These are phyloP conservation scores for Amborella trichopoda DNA, from an alignment of 164 flowering plant species.

Conservation along the genomic window DNA sequence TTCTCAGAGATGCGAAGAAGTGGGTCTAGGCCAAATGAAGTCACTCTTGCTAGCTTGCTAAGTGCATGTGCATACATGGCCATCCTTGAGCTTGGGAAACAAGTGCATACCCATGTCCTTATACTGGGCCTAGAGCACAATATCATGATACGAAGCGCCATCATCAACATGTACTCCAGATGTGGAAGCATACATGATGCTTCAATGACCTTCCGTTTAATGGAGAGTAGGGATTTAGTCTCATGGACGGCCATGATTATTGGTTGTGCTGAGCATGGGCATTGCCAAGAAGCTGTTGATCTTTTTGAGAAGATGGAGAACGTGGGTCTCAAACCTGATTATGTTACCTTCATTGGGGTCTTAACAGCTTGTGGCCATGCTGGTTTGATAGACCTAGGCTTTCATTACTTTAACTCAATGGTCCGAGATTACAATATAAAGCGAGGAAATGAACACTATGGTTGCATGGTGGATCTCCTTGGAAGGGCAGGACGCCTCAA, in stretches of 20 bases:
- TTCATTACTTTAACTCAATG: slow-evolving; percentile 53
- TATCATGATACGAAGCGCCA: slow-evolving; percentile 43
- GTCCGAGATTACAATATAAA: slow-evolving; percentile 24
- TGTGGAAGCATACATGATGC: slow-evolving; percentile 76
- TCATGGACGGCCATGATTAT: slow-evolving; percentile 92
- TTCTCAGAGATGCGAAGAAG: slow-evolving; percentile 67
- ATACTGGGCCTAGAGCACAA: slow-evolving; percentile 45
- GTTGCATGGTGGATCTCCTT: slow-evolving; percentile 84
- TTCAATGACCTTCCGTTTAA: slow-evolving; percentile 28
- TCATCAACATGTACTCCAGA: slow-evolving; percentile 80
- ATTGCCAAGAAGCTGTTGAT: slow-evolving; percentile 54
- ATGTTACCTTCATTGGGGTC: slow-evolving; percentile 75
- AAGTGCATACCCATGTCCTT: slow-evolving; percentile 52
- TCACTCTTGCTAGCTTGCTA: slow-evolving; percentile 50
- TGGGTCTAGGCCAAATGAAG: slow-evolving; percentile 57
- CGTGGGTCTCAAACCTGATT: slow-evolving; percentile 54
- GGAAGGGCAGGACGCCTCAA: slow-evolving; percentile 61
- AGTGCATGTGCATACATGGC: slow-evolving; percentile 69
- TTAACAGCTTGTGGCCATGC: slow-evolving; percentile 83
- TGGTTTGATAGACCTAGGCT: slow-evolving; percentile 71
- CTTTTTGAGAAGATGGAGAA: slow-evolving; percentile 50
- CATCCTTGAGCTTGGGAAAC: slow-evolving; percentile 71
- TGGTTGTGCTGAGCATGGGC: slow-evolving; percentile 91
- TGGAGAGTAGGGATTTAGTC: slow-evolving; percentile 33
- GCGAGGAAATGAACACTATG: slow-evolving; percentile 83